phyloP scores from a whole-genome alignment of 306 rosid species.

The Sindora glabra region DNA sequence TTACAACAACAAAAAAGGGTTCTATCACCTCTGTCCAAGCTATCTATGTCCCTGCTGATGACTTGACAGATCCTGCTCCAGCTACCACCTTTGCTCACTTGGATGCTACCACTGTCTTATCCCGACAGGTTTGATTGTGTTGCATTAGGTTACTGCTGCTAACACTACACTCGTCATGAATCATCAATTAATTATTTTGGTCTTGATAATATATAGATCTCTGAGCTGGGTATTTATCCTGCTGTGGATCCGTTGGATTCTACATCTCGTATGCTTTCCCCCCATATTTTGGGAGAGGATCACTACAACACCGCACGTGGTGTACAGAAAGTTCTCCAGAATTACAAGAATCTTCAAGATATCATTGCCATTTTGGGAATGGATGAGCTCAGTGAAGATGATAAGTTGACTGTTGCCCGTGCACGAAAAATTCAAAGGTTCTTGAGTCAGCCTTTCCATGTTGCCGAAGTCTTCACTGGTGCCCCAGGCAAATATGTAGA shows the following conservation, averaged over 20 bases:
- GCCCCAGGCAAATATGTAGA: slow-evolving; percentile 98
- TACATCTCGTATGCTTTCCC: slow-evolving; percentile 98
- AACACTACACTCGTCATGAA: background rate
- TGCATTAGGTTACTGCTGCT: background rate
- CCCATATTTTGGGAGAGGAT: slow-evolving; percentile 85
- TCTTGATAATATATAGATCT: slow-evolving; percentile 44
- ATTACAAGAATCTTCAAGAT: slow-evolving; percentile 98
- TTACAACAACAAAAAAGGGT: slow-evolving; percentile 97
- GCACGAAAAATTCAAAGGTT: slow-evolving; percentile 82
- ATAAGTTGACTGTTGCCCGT: slow-evolving; percentile 94
- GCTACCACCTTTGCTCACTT: slow-evolving; percentile 98
- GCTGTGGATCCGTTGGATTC: slow-evolving; percentile 97
- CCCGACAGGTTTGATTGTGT: slow-evolving; percentile 61
- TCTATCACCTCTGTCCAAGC: slow-evolving; percentile 99
- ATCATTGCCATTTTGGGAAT: slow-evolving; percentile 98
- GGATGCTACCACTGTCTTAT: slow-evolving; percentile 98
- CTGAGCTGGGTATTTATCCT: slow-evolving; percentile 97
- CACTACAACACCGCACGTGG: slow-evolving; percentile 99
- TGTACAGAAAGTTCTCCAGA: slow-evolving; percentile 88
- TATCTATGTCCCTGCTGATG: slow-evolving; percentile 99
- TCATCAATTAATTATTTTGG: background rate
- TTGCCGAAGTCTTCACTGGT: slow-evolving; percentile 99
- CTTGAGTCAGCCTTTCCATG: slow-evolving; percentile 99
- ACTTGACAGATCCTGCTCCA: slow-evolving; percentile 99
- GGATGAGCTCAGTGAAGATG: slow-evolving; percentile 99